phyloP scores from a whole-genome alignment of 441 rosid species.

The Erodium trifolium region DNA sequence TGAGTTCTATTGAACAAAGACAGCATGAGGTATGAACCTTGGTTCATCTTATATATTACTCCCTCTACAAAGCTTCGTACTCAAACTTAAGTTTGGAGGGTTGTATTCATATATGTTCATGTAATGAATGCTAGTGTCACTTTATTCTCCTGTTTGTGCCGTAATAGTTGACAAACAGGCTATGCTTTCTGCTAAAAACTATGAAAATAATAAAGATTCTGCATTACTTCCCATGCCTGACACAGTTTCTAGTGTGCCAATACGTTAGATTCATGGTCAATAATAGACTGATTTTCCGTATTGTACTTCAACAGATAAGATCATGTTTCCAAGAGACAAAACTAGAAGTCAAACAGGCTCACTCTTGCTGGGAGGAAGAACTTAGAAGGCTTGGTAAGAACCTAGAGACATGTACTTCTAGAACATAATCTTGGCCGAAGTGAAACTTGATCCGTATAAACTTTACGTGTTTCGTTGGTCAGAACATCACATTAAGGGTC shows the following conservation, averaged over 20 bases:
- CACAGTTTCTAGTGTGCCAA: background rate
- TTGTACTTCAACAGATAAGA: conserved; percentile 48
- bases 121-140: no score
- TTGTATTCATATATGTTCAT: background rate
- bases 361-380: conserved; percentile 60
- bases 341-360: conserved; percentile 51
- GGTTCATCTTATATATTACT: background rate
- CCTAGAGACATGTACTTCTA: conserved; percentile 9
- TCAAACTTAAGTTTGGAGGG: background rate
- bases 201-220: background rate
- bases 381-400: conserved; percentile 52
- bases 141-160: background rate
- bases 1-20: conserved; percentile 46
- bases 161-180: background rate
- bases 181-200: background rate
- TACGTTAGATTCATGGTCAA: background rate
- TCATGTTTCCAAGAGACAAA: conserved; percentile 40
- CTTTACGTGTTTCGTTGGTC: conserved; percentile 17
- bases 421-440: background rate
- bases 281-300: background rate
- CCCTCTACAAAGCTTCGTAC: background rate
- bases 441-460: conserved; percentile 12
- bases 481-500: conserved; percentile 60
- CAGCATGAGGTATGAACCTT: conserved; percentile 54
- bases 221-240: background rate